These are phyloP conservation scores for Nectriaceae sp. DNA, from an alignment of 2,329 filamentous ascomycete genomes.

Conservation along the genomic window DNA sequence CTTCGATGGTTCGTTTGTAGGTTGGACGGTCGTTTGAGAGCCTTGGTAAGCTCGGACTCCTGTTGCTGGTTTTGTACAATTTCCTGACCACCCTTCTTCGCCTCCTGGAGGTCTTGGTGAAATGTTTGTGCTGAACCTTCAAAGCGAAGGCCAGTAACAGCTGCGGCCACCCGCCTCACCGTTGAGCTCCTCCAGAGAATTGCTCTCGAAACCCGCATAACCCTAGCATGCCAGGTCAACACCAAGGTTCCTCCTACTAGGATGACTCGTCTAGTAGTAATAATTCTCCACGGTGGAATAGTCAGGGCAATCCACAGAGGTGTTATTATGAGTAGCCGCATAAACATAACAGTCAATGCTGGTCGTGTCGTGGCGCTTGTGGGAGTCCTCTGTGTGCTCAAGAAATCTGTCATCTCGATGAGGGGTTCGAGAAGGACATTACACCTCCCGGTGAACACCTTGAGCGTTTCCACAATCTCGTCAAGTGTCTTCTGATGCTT, in stretches of 20 bases:
- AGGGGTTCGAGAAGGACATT: slow-evolving; percentile 91
- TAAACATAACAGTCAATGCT: slow-evolving; percentile 84
- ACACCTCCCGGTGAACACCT: slow-evolving; percentile 86
- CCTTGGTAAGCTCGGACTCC: slow-evolving; percentile 51
- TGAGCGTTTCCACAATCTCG: slow-evolving; percentile 93
- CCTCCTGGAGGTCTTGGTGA: slow-evolving; percentile 28
- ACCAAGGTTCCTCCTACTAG: slow-evolving; percentile 85
- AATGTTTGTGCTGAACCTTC: slow-evolving; percentile 47
- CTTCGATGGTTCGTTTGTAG: slow-evolving; percentile 30
- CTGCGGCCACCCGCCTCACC: slow-evolving; percentile 67
- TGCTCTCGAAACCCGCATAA: slow-evolving; percentile 79
- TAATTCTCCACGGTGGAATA: slow-evolving; percentile 77
- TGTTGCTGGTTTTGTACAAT: slow-evolving; percentile 14
- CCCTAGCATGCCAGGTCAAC: slow-evolving; percentile 89
- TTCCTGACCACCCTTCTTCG: slow-evolving; percentile 22
- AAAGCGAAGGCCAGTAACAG: slow-evolving; percentile 81
- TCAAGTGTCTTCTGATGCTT: slow-evolving; percentile 92
- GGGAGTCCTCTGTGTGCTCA: slow-evolving; percentile 86
- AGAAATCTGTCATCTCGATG: slow-evolving; percentile 85
- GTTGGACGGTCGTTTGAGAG: slow-evolving; percentile 32
- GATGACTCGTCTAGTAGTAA: slow-evolving; percentile 82
- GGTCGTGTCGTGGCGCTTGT: slow-evolving; percentile 90
- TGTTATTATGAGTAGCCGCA: slow-evolving; percentile 84
- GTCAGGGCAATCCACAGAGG: slow-evolving; percentile 86
- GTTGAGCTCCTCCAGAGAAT: slow-evolving; percentile 87